Evolutionary conservation across 768 basidiomycete species (phyloP).

Genomic region (Podaxis pistillaris): DNA sequence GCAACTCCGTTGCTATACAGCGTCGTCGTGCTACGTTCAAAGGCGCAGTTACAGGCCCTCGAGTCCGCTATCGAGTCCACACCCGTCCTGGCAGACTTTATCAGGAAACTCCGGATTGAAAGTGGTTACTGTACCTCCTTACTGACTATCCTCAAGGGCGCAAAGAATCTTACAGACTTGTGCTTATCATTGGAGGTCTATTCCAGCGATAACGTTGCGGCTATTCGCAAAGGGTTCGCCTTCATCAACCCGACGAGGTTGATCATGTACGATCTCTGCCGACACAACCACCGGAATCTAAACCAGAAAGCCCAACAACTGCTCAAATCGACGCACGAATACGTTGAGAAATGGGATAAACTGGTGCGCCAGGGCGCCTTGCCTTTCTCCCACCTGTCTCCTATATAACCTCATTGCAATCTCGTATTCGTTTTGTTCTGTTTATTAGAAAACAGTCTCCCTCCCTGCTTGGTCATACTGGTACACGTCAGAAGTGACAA

Average conservation of each 20-base stretch:
- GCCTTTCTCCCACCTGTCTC: neutral
- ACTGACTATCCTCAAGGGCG: neutral
- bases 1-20: slow-evolving; percentile 26
- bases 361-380: neutral
- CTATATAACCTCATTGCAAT: neutral
- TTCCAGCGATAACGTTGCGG: slow-evolving; percentile 6
- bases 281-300: neutral
- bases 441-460: neutral
- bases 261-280: slow-evolving; percentile 1
- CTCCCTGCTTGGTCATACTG: neutral
- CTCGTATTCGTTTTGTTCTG: neutral
- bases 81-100: slow-evolving; percentile 17
- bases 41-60: slow-evolving; percentile 25
- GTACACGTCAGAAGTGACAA: neutral
- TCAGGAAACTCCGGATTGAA: slow-evolving; percentile 24
- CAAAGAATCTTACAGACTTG: neutral
- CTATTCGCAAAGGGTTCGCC: slow-evolving; percentile 1
- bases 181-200: slow-evolving; percentile 8
- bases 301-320: slow-evolving; percentile 4
- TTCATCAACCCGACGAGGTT: neutral
- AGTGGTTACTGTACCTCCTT: slow-evolving; percentile 19
- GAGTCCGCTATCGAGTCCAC: slow-evolving; percentile 17
- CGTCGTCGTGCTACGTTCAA: slow-evolving; percentile 25
- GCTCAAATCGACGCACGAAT: neutral
- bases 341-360: slow-evolving; percentile 5